These are phyloP conservation scores for Epichloe aotearoae DNA, from an alignment of 2,329 filamentous ascomycete genomes.

Conservation along the genomic window DNA sequence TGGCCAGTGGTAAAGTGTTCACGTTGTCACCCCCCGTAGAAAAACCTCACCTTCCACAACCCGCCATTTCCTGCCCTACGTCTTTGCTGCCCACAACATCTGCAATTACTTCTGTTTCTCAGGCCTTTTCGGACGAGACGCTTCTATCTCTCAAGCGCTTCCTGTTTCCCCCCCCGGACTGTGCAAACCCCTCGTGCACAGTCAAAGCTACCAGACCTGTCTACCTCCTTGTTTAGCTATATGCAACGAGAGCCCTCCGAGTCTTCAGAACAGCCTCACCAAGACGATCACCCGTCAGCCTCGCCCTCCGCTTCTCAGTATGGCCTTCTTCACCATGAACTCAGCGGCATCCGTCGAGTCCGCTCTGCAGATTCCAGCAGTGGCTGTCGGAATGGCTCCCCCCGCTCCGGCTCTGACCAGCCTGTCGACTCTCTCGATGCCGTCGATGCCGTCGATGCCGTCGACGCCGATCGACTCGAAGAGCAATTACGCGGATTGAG, in stretches of 20 bases:
- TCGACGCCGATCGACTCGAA: conserved; percentile 27
- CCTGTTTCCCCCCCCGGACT: conserved; percentile 24
- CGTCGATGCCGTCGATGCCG: conserved; percentile 9
- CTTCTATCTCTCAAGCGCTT: not conserved
- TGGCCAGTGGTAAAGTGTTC: not conserved
- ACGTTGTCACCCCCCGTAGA: not conserved
- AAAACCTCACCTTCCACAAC: not conserved
- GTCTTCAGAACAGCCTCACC: conserved; percentile 29
- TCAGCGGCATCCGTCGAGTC: conserved; percentile 23
- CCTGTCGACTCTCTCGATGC: conserved; percentile 12
- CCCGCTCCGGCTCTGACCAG: conserved; percentile 19
- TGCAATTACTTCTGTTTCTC: not conserved
- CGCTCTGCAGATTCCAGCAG: conserved; percentile 10
- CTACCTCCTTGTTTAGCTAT: conserved; percentile 35
- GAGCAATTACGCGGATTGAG: conserved; percentile 42
- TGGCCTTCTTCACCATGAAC: conserved; percentile 38
- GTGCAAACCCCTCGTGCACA: conserved; percentile 40
- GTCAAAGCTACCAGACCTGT: conserved; percentile 22
- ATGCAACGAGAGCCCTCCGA: conserved; percentile 48
- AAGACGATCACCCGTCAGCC: conserved; percentile 22
- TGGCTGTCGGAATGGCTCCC: conserved; percentile 23
- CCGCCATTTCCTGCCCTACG: not conserved
- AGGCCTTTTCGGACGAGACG: not conserved
- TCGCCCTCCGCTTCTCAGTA: conserved; percentile 33
- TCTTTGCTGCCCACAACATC: not conserved